Conservation (phyloP, 1,139 yeast genomes). For the Magnusiomyces suaveolens region DNA sequence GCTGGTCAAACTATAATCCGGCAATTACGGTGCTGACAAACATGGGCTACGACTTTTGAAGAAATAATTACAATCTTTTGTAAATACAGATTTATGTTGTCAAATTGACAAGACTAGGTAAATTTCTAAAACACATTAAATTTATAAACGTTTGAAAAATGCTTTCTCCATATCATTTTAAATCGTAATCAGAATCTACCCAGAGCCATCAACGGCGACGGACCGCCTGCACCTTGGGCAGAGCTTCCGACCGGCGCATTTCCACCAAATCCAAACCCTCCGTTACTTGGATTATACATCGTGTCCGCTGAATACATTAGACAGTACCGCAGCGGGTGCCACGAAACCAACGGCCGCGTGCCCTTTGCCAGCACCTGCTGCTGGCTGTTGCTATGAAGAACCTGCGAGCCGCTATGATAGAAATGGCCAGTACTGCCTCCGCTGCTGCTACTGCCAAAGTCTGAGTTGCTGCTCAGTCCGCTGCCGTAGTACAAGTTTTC, state of each 20-base stretch:
- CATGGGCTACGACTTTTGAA: no score
- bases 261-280: background rate
- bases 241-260: background rate
- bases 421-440: background rate
- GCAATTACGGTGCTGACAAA: no score
- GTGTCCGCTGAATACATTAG: conserved; percentile 12
- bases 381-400: conserved; percentile 1
- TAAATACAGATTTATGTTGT: no score
- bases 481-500: background rate
- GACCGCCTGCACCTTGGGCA: background rate
- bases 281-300: background rate
- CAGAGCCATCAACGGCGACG: conserved; percentile 1
- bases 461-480: background rate
- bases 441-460: background rate
- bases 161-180: no score
- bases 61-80: no score
- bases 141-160: no score
- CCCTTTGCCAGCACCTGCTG: conserved; percentile 6
- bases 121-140: no score
- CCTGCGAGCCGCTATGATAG: background rate
- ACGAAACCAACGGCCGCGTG: conserved; percentile 22
- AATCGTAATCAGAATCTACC: conserved; percentile 3
- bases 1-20: no score
- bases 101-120: no score
- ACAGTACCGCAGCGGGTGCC: conserved; percentile 29